phyloP scores from a whole-genome alignment of 139 green algal genomes.

The Edaphochlamys debaryana region DNA sequence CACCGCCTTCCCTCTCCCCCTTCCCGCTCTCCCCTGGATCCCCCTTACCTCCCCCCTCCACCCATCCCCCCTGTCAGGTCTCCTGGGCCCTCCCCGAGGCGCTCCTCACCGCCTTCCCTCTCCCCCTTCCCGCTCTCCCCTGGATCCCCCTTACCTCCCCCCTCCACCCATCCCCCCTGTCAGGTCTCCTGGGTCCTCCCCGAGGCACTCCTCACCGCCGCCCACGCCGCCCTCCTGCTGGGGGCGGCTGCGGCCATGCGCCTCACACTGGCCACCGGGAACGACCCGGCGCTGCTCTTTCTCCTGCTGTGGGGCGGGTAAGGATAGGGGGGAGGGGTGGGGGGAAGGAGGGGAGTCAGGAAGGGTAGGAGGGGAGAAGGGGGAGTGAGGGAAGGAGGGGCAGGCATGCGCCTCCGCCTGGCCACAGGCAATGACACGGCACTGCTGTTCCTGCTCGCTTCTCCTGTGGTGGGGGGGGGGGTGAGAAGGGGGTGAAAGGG shows the following conservation, averaged over 20 bases:
- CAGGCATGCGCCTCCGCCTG: no score
- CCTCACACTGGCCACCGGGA: constrained; percentile 32
- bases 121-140: no score
- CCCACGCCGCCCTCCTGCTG: constrained; percentile 40
- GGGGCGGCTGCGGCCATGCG: background rate
- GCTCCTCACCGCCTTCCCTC: constrained; percentile 21
- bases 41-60: no score
- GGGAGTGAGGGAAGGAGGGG: no score
- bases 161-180: background rate
- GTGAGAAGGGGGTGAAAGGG: no score
- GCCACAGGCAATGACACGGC: no score
- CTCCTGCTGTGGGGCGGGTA: constrained; percentile 50
- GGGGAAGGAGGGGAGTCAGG: background rate
- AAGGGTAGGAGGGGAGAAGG: no score
- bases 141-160: background rate
- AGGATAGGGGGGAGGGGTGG: background rate
- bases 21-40: no score
- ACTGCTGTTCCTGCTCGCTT: no score
- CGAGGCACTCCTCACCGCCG: constrained; percentile 35
- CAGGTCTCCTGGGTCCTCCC: constrained; percentile 36
- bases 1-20: background rate
- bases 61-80: background rate
- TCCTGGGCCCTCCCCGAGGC: constrained; percentile 45
- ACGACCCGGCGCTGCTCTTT: constrained; percentile 40
- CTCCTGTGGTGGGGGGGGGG: no score